Conservation (phyloP, 176 grass and related monocot genomes). For the Secale cereale region DNA sequence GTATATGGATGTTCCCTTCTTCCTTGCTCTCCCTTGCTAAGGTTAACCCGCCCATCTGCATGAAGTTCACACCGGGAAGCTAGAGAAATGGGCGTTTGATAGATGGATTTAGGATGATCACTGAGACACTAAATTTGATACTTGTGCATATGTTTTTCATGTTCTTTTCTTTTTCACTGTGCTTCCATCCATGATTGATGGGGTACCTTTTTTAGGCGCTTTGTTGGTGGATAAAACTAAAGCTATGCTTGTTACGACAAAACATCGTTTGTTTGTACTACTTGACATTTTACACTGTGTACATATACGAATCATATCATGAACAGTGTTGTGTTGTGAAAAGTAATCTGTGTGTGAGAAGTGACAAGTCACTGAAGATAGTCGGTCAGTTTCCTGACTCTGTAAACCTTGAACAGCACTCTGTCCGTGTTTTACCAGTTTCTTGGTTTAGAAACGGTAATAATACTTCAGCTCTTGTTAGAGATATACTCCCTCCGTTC, state of each 20-base stretch:
- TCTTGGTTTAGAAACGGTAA: neutral
- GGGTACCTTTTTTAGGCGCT: neutral
- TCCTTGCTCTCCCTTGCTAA: constrained; percentile 66
- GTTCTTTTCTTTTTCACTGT: neutral
- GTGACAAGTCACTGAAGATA: too few species aligned
- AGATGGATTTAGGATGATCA: neutral
- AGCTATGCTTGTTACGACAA: neutral
- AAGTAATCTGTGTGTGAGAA: neutral
- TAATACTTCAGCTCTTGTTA: too few species aligned
- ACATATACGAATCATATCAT: neutral
- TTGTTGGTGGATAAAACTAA: neutral
- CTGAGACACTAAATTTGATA: neutral
- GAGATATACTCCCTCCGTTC: too few species aligned
- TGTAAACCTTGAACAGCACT: neutral
- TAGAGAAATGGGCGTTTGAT: constrained; percentile 3
- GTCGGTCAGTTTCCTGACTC: neutral
- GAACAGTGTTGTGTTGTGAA: neutral
- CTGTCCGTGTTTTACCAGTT: neutral
- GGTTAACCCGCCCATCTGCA: constrained; percentile 79
- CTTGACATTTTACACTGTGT: too few species aligned
- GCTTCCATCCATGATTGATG: neutral
- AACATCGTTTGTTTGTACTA: too few species aligned
- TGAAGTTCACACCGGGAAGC: constrained; percentile 60
- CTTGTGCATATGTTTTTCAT: neutral
- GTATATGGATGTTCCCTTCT: constrained; percentile 83